These are phyloP conservation scores for Thamnidium elegans DNA, from an alignment of 192 early-diverging fungal genomes.

Conservation along the genomic window DNA sequence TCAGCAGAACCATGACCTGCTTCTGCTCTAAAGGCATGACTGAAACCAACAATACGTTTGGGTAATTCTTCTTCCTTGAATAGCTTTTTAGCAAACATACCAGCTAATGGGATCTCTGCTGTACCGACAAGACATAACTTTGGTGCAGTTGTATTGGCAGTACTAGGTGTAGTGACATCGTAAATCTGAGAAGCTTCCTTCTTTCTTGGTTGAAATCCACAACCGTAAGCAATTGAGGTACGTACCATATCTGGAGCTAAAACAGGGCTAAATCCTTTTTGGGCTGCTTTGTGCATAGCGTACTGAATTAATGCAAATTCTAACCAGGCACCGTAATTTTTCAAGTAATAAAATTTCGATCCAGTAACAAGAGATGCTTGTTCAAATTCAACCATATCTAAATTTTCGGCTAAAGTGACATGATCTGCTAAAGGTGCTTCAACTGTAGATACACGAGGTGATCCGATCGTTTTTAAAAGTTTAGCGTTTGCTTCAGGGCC, in stretches of 20 bases:
- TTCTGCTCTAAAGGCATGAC: slow-evolving; percentile 89
- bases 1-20: slow-evolving; percentile 83
- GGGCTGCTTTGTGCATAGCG: slow-evolving; percentile 71
- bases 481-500: slow-evolving; percentile 71
- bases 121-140: slow-evolving; percentile 80
- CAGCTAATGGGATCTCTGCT: slow-evolving; percentile 90
- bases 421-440: slow-evolving; percentile 57
- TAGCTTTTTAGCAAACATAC: slow-evolving; percentile 70
- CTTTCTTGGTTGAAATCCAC: slow-evolving; percentile 84
- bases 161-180: slow-evolving; percentile 47
- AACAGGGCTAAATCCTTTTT: slow-evolving; percentile 73
- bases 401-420: slow-evolving; percentile 57
- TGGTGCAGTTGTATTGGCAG: slow-evolving; percentile 42
- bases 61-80: slow-evolving; percentile 63
- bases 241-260: slow-evolving; percentile 83
- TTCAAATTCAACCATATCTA: slow-evolving; percentile 80
- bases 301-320: slow-evolving; percentile 88
- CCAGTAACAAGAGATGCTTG: slow-evolving; percentile 79
- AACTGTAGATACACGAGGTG: slow-evolving; percentile 20
- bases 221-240: slow-evolving; percentile 74
- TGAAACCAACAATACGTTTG: slow-evolving; percentile 71
- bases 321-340: slow-evolving; percentile 80
- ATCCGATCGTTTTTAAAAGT: slow-evolving; percentile 47
- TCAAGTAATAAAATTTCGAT: slow-evolving; percentile 82
- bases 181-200: slow-evolving; percentile 87